Base-by-base conservation (phyloP, 352 stramenopile genomes). In the Phytopythium boreale region DNA sequence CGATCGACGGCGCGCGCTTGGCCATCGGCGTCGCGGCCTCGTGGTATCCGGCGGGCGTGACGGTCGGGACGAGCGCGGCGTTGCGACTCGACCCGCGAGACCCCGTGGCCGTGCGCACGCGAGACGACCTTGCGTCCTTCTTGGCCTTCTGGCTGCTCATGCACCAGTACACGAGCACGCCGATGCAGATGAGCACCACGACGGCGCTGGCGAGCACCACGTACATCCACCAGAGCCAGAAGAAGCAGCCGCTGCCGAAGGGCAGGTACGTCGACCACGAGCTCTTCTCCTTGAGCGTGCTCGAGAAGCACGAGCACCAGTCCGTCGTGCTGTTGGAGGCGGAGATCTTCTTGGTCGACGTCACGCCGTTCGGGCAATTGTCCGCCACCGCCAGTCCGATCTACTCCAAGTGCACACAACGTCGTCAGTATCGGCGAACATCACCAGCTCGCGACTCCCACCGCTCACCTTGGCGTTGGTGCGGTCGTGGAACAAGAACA, bases 171-270 rank as follows among this genome's bases (percentile, higher is more conserved):
- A 82, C 51, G 11, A 90, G 26, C n/a, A 93, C 78, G 37, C 64
- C 75, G 37, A 77, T 50, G 31, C 76, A 90, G 24, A 85, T 65
- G 11, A 90, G 66, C 43, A 93, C 68, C 9, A 95, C 71, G 7
- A 80, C 49, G 15, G 79, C 61, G 34, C 79, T 84, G 10, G 75
- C 82, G 41, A 93, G 31, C 34, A 95, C 80, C 39, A 95, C 59
- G 50, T 92, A 95, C 71, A 92, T 89, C 87, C 87, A 95, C 87
- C 87, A 95, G 17, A 82, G 70, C 84, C 82, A 90, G 69, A 93
- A 93, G 71, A 92, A 93, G 61, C 87, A 95, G 3, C 76, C 74
- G 19, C 49, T 69, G 2, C 79, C 79, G 70, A 86, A 90, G 3
- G 87, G 87, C 19, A 89, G 26, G 56, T 82, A 81, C n/a, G 68